Evolutionary conservation across 1,139 yeast species (phyloP).

Genomic region (Pichia sp.): DNA sequence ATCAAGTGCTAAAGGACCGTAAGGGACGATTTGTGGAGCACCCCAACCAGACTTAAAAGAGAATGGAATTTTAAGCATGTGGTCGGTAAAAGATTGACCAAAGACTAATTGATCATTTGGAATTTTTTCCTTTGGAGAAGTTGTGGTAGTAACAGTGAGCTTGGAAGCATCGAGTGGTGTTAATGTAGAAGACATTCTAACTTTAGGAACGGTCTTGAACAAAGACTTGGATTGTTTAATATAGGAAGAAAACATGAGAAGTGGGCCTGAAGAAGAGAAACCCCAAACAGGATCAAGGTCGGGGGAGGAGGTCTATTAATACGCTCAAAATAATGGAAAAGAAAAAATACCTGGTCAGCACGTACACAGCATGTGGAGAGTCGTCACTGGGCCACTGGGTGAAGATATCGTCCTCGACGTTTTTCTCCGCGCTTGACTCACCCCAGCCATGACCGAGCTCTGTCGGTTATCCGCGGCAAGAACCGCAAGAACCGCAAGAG

Average conservation of each 20-base stretch:
- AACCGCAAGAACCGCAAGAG: too few species aligned
- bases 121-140: slow-evolving; percentile 55
- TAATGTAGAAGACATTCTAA: slow-evolving; percentile 33
- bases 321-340: background rate
- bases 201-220: background rate
- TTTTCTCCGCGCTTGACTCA: too few species aligned
- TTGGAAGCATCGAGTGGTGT: slow-evolving; percentile 61
- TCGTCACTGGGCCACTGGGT: too few species aligned
- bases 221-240: slow-evolving; percentile 5
- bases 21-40: slow-evolving; percentile 78
- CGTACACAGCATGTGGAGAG: too few species aligned
- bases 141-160: slow-evolving; percentile 51
- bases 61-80: slow-evolving; percentile 89
- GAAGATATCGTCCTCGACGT: too few species aligned
- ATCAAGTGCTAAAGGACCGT: slow-evolving; percentile 66
- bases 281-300: background rate
- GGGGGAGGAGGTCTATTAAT: background rate
- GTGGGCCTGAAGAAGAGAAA: background rate
- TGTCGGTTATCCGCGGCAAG: too few species aligned
- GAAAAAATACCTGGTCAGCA: too few species aligned
- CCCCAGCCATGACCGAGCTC: too few species aligned
- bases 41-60: slow-evolving; percentile 74
- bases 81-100: slow-evolving; percentile 85
- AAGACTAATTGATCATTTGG: slow-evolving; percentile 75
- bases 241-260: slow-evolving; percentile 11